Base-by-base conservation (phyloP, 1,139 yeast species). In the Suhomyces coccinellae region DNA sequence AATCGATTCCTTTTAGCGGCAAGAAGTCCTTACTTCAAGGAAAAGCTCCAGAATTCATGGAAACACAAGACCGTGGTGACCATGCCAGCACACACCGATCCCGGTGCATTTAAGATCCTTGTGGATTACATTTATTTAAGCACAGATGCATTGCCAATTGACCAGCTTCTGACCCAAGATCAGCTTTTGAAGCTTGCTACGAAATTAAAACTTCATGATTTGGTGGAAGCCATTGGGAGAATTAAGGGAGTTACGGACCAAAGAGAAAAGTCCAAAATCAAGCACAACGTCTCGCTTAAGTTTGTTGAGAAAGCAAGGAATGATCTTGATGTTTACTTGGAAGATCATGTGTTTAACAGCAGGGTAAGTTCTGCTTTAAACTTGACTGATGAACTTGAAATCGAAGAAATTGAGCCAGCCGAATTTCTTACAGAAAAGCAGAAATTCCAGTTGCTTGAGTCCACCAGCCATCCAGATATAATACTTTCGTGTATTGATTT, bases 101-200 rank as follows among this genome's bases (percentile, higher is more conserved):
- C 62, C 0, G 45, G 33, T 8, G 66, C 66, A 0, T 69, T 80
- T 49, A 59, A 63, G 27, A 58, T 68, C 14, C 59, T 82, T 3
- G 57, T 82, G 3, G 77, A 80, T 41, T 80, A 78, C 52, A 53
- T 83, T 2, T 85, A 85, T 55, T 62, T 84, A 38, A 57, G 66
- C 45, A 63, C 73, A 0, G 73, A 69, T 44, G 48, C 41, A 33
- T 54, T 63, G 31, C 62, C 61, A 5, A 44, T 62, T 9, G 66
- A 59, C 16, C 58, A 65, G 35, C 54, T 57, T n/a, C 52, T 51
- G 3, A 42, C 46, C n/a, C 54, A 44, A n/a, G 46, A 40, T 5
- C 47, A 60, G 4, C 52, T 82, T 27, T 49, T 58, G 3, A 47
- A 56, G 10, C 58, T 71, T 38, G 75, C 83, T 0, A 53, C 52